Evolutionary conservation across 2,329 filamentous ascomycete species (phyloP), one percentile per base, ranked within the genome.

Genomic region (Stagonosporopsis cucurbitacearum): DNA sequence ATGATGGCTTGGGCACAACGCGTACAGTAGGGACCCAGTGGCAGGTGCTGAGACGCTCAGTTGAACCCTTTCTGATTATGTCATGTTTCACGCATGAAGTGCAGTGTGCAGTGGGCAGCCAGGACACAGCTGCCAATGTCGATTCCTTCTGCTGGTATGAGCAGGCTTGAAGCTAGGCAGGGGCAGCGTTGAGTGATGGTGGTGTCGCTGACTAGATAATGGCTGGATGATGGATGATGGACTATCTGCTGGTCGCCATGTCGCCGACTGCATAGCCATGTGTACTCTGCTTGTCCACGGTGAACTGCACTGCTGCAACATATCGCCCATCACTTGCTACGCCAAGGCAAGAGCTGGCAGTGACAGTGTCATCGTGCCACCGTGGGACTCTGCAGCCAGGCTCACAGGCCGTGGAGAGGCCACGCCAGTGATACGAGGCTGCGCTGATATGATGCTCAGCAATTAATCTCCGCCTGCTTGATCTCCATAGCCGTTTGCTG

Each of bases 401-500:
- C n/a, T n/a, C n/a, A n/a, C n/a, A n/a, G n/a, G n/a, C n/a, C n/a
- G n/a, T 37, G 33, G 15, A 44, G 30, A 49, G 15, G 33, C 22
- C 41, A 41, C 45, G 13, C 35, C 35, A 41, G 41, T 17, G 30
- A 25, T 20, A 37, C 23, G 43, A 44, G 42, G 47, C 32, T 37
- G 37, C 6, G 48, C 54, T 47, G 54, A 43, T 45, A 15, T 45
- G 45, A 51, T 28, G 55, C 22, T 54, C 37, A 32, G 15, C 36
- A 39, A 49, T 22, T 53, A 60, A 58, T 57, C 32, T 53, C 55
- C 56, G 57, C 43, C 57, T 55, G 48, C 47, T 62, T 57, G 65
- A 68, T 66, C 62, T 62, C 50, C 61, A 59, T 51, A 63, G 59
- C 62, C 63, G 62, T 60, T 56, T 57, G 43, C 22, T 54, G 58